Base-by-base conservation (phyloP, 805 yeast genomes). In the Lipomyces sp. region DNA sequence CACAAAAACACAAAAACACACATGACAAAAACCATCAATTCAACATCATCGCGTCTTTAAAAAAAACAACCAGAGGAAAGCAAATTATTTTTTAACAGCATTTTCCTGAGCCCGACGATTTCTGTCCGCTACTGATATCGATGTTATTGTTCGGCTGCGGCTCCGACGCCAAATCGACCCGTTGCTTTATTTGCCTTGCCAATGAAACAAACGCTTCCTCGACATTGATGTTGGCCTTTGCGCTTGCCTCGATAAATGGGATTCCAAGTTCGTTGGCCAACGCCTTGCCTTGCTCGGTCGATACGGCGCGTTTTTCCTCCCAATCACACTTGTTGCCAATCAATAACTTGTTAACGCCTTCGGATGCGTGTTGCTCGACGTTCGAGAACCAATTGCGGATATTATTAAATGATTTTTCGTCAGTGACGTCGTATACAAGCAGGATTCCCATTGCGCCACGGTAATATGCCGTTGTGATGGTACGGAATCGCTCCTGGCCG, bases 361-460 rank as follows among this genome's bases (percentile, higher is more conserved):
- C 98, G 73, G 89, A 90, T 53, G 98, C 99, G 74, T 95, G 97
- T 78, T 93, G 97, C 77, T 92, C 90, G 58, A 95, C 98, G 15
- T 98, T 94, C 74, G 90, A 87, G 81, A 86, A 92, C 99, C 99
- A 95, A 75, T 90, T 90, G 77, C 91, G 91, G 69, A 95, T 91
- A 76, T 92, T 90, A 75, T 89, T 91, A 81, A 94, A 95, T 37
- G 97, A 90, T 79, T 94, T 88, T 76, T 93, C 94, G 90, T 95
- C 98, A 61, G 98, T 92, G 59, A 95, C 98, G 77, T 95, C 99
- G 79, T 95, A 95, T 59, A 94, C 98, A 72, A 95, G 90, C 75
- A 95, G 88, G 77, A 95, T 94, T 69, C 99, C 99, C 82, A 95
- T 97, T 18, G 98, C 98, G 60, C 98, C 98, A 81, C 99, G 90